These are phyloP conservation scores for Xylariaceae sp. DNA, from an alignment of 2,329 filamentous ascomycete genomes.

Conservation along the genomic window DNA sequence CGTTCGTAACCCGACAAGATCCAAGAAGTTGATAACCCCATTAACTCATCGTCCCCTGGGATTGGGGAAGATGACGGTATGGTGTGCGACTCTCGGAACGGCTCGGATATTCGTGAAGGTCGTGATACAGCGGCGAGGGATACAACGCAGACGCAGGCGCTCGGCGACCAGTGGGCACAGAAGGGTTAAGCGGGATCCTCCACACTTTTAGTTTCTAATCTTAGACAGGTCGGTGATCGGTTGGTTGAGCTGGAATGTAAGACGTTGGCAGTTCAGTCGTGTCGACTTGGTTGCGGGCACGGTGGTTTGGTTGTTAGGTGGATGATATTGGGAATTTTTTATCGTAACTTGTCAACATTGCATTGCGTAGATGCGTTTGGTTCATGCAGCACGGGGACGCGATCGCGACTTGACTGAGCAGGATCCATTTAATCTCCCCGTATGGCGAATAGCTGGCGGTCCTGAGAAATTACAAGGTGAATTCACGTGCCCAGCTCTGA, in stretches of 20 bases:
- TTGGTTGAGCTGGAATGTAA: no score
- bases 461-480: no score
- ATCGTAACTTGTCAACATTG: slow-evolving; percentile 11
- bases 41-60: slow-evolving; percentile 10
- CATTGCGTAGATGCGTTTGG: slow-evolving; percentile 1
- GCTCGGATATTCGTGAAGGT: no score
- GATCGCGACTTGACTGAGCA: slow-evolving; percentile 17
- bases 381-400: slow-evolving; percentile 8
- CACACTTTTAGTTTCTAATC: no score
- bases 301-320: slow-evolving; percentile 11
- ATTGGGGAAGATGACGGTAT: no score
- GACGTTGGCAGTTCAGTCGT: no score
- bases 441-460: not conserved
- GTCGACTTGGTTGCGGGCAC: no score
- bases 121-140: not conserved
- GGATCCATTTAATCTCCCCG: slow-evolving; percentile 6
- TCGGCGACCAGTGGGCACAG: no score
- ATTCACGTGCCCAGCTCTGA: not conserved
- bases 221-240: no score
- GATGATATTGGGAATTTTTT: slow-evolving; percentile 6
- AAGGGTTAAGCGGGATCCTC: no score
- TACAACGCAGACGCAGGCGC: no score
- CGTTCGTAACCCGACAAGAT: slow-evolving; percentile 4
- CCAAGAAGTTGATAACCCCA: slow-evolving; percentile 1
- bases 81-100: no score